These are phyloP conservation scores for Candida sanyaensis DNA, from an alignment of 1,139 yeast species.

Conservation along the genomic window DNA sequence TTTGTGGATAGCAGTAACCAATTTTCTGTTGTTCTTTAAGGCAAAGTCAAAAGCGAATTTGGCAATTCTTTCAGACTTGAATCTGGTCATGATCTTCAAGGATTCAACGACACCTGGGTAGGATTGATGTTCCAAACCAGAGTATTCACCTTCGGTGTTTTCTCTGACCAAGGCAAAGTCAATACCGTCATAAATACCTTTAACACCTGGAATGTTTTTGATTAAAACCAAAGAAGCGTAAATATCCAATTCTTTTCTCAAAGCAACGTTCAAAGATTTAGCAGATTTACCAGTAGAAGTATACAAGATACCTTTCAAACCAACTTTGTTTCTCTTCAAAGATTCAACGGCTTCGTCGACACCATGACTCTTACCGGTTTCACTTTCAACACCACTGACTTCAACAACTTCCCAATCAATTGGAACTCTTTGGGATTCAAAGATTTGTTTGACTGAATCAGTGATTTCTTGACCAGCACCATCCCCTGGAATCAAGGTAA, in stretches of 20 bases:
- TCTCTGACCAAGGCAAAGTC: conserved; percentile 96
- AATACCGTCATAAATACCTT: conserved; percentile 83
- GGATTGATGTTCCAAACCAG: conserved; percentile 97
- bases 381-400: conserved; percentile 76
- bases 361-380: conserved; percentile 48
- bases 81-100: conserved; percentile 89
- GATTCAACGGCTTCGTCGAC: conserved; percentile 90
- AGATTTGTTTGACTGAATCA: conserved; percentile 88
- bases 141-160: conserved; percentile 97
- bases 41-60: conserved; percentile 98
- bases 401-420: conserved; percentile 93
- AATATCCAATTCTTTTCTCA: conserved; percentile 94
- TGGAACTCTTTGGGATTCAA: conserved; percentile 83
- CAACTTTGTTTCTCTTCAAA: conserved; percentile 93
- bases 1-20: conserved; percentile 97
- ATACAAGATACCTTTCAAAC: conserved; percentile 93
- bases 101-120: conserved; percentile 98
- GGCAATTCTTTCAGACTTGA: conserved; percentile 95
- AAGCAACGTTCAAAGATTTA: conserved; percentile 86
- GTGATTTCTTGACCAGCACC: conserved; percentile 98
- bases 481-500: conserved; percentile 93
- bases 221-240: conserved; percentile 92
- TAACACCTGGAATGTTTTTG: conserved; percentile 93
- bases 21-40: conserved; percentile 83
- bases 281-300: conserved; percentile 71